Evolutionary conservation across 345 rosid genomes (phyloP).

Genomic region (Leavenworthia alabamica): DNA sequence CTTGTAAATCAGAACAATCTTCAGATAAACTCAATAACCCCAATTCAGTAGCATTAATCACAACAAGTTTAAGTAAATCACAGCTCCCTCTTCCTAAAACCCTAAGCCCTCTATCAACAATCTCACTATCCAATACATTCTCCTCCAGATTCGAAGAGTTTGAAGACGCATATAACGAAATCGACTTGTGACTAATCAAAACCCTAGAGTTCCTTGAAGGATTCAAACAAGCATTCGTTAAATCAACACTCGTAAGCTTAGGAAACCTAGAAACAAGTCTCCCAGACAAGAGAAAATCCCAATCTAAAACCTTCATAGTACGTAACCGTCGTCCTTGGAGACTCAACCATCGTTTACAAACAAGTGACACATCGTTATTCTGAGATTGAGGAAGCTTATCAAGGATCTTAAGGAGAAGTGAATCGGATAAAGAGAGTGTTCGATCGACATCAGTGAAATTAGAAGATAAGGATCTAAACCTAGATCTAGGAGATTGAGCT

Average conservation of each 20-base stretch:
- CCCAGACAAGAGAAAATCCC: slow-evolving; percentile 67
- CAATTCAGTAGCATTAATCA: slow-evolving; percentile 59
- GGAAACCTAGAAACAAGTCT: slow-evolving; percentile 61
- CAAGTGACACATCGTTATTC: slow-evolving; percentile 42
- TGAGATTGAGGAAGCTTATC: slow-evolving; percentile 52
- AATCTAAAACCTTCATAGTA: slow-evolving; percentile 50
- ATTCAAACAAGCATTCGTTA: slow-evolving; percentile 43
- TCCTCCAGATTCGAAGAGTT: slow-evolving; percentile 35
- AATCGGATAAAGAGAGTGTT: slow-evolving; percentile 65
- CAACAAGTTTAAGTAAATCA: slow-evolving; percentile 60
- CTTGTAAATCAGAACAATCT: slow-evolving; percentile 63
- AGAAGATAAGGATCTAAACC: slow-evolving; percentile 34
- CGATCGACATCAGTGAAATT: slow-evolving; percentile 47
- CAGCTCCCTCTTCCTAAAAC: slow-evolving; percentile 53
- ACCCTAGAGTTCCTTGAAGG: slow-evolving; percentile 46
- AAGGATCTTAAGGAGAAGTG: slow-evolving; percentile 63
- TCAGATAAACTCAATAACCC: slow-evolving; percentile 60
- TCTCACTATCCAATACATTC: slow-evolving; percentile 43
- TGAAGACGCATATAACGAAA: slow-evolving; percentile 38
- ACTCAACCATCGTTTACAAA: slow-evolving; percentile 78
- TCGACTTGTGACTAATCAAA: slow-evolving; percentile 36
- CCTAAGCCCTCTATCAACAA: slow-evolving; percentile 53
- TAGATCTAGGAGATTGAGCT: slow-evolving; percentile 36
- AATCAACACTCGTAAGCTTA: slow-evolving; percentile 49
- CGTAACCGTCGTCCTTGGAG: slow-evolving; percentile 68